These are phyloP conservation scores for Alternaria longipes DNA, from an alignment of 2,329 filamentous ascomycete species.

Conservation along the genomic window DNA sequence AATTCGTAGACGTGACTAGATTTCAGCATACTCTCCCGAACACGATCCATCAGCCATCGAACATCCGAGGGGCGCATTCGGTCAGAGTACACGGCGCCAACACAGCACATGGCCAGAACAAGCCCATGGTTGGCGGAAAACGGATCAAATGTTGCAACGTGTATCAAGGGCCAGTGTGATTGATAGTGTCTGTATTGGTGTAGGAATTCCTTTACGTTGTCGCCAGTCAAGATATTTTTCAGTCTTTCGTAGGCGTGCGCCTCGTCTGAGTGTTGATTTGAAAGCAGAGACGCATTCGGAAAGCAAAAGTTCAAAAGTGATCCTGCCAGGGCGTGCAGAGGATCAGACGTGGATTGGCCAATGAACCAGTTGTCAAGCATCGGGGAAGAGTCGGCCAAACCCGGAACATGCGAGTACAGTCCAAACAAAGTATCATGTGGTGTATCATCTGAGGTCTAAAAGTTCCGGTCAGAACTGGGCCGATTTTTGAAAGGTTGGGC, in stretches of 20 bases:
- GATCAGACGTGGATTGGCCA: conserved; percentile 50
- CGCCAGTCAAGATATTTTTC: conserved; percentile 67
- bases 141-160: conserved; percentile 75
- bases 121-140: conserved; percentile 72
- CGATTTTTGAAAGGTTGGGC: conserved; percentile 55
- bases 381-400: conserved; percentile 52
- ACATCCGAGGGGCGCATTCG: conserved; percentile 67
- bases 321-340: conserved; percentile 57
- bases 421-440: conserved; percentile 60
- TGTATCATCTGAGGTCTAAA: conserved; percentile 56
- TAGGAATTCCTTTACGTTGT: conserved; percentile 76
- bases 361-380: conserved; percentile 55
- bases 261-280: conserved; percentile 37
- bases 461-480: conserved; percentile 54
- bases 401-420: conserved; percentile 57
- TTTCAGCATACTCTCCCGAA: conserved; percentile 67
- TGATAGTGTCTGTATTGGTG: conserved; percentile 77
- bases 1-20: conserved; percentile 63
- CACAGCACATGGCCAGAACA: conserved; percentile 74
- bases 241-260: conserved; percentile 63
- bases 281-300: conserved; percentile 52
- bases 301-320: conserved; percentile 62
- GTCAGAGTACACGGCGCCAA: conserved; percentile 79
- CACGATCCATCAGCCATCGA: conserved; percentile 72
- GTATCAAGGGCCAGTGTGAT: conserved; percentile 76